phyloP scores from a whole-genome alignment of 352 stramenopile species.

The Phytophthora multivora region DNA sequence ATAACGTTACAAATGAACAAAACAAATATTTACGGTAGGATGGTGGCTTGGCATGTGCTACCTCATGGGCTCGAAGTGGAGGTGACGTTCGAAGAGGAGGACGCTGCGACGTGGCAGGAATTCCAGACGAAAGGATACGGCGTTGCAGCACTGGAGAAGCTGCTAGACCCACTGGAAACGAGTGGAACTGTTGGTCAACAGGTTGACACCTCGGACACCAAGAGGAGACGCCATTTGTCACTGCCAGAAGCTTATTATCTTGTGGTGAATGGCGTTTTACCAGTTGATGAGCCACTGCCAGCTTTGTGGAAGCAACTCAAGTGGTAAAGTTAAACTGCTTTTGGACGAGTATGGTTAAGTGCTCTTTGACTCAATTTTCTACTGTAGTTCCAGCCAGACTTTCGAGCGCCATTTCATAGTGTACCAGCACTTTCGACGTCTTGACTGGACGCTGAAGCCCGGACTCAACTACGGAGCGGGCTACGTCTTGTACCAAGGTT shows the following conservation, averaged over 20 bases:
- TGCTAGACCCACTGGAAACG: not conserved
- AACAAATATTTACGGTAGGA: slow-evolving; percentile 6
- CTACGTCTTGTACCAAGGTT: slow-evolving; percentile 70
- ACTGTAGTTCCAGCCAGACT: slow-evolving; percentile 20
- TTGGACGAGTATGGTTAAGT: too few species aligned
- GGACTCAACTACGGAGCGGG: slow-evolving; percentile 78
- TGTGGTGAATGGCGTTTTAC: slow-evolving; percentile 34
- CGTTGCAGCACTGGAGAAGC: slow-evolving; percentile 4
- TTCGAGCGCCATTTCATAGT: slow-evolving; percentile 51
- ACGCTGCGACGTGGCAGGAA: slow-evolving; percentile 14
- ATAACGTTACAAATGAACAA: slow-evolving; percentile 2
- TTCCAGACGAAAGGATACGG: slow-evolving; percentile 28
- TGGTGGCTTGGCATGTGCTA: slow-evolving; percentile 35
- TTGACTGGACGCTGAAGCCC: slow-evolving; percentile 54
- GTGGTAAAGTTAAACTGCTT: slow-evolving; percentile 21
- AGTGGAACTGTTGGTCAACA: not conserved
- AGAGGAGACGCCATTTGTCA: slow-evolving; percentile 37
- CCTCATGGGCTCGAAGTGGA: slow-evolving; percentile 4
- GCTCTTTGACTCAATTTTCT: too few species aligned
- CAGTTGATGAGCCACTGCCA: slow-evolving; percentile 6
- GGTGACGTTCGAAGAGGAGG: slow-evolving; percentile 27
- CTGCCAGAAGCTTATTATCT: slow-evolving; percentile 57
- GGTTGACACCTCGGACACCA: not conserved
- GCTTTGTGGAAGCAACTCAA: slow-evolving; percentile 47
- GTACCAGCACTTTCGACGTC: slow-evolving; percentile 67